Evolutionary conservation across 2,329 filamentous ascomycete species (phyloP).

Genomic region (Lomentospora prolificans): DNA sequence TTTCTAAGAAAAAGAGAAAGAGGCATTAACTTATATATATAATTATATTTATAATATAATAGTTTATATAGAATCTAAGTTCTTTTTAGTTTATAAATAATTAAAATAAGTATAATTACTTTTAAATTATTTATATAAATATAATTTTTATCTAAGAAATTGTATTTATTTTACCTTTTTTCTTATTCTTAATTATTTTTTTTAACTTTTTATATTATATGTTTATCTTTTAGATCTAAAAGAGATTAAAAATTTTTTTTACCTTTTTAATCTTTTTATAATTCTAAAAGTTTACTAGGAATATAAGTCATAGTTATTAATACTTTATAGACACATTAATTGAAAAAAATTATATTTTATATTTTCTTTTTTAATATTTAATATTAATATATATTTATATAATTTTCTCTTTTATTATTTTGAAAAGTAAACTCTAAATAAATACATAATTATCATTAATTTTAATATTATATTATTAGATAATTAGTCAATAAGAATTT

Average conservation of each 20-base stretch:
- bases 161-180: no score
- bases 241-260: not conserved
- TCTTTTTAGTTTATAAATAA: not conserved
- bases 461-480: not conserved
- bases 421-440: no score
- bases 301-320: no score
- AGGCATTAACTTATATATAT: no score
- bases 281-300: not conserved
- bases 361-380: not conserved
- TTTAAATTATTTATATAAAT: not conserved
- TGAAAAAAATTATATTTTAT: no score
- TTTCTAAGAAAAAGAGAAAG: no score
- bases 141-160: not conserved
- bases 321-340: no score
- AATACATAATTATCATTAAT: not conserved
- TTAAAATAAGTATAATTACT: no score
- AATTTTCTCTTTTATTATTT: not conserved
- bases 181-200: no score
- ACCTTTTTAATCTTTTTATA: slow-evolving; percentile 5
- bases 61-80: not conserved
- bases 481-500: not conserved
- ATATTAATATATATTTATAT: not conserved
- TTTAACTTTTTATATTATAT: not conserved
- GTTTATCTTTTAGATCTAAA: not conserved
- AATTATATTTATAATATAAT: no score